These are phyloP conservation scores for Yarrowia divulgata DNA, from an alignment of 805 yeast genomes.

Conservation along the genomic window DNA sequence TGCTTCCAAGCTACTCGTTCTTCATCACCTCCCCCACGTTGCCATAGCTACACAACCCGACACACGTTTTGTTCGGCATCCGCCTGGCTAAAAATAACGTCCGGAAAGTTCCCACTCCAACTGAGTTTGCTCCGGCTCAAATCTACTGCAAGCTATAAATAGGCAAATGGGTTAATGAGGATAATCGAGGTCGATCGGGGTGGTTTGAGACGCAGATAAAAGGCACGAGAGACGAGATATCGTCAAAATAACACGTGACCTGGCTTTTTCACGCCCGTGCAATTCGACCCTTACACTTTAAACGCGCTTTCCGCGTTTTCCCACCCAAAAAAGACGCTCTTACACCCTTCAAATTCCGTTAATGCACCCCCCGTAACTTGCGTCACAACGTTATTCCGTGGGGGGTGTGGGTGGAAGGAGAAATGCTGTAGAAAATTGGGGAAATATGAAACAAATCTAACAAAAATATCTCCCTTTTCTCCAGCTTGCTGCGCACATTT, in stretches of 20 bases:
- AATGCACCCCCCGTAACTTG: slow-evolving; percentile 19
- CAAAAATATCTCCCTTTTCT: neutral
- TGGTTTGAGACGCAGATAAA: too few relatives aligned
- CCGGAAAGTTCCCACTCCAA: too few relatives aligned
- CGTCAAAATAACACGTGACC: neutral
- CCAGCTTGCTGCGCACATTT: too few relatives aligned
- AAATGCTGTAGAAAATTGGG: too few relatives aligned
- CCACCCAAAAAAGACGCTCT: neutral
- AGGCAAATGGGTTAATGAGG: neutral
- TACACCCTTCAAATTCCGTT: neutral
- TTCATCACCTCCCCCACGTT: too few relatives aligned
- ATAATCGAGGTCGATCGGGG: too few relatives aligned
- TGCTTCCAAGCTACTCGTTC: too few relatives aligned
- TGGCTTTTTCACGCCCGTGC: neutral
- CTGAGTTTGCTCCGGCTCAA: neutral
- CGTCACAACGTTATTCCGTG: slow-evolving; percentile 7
- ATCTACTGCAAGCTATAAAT: slow-evolving; percentile 36
- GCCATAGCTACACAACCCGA: too few relatives aligned
- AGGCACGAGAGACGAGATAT: too few relatives aligned
- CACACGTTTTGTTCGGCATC: too few relatives aligned
- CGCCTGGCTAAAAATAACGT: neutral
- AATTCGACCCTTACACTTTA: neutral
- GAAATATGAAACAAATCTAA: neutral
- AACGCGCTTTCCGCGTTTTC: slow-evolving; percentile 24
- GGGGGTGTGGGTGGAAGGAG: neutral